Conservation (phyloP, 1,284 basidiomycete species). For the Volvariella surrecta region DNA sequence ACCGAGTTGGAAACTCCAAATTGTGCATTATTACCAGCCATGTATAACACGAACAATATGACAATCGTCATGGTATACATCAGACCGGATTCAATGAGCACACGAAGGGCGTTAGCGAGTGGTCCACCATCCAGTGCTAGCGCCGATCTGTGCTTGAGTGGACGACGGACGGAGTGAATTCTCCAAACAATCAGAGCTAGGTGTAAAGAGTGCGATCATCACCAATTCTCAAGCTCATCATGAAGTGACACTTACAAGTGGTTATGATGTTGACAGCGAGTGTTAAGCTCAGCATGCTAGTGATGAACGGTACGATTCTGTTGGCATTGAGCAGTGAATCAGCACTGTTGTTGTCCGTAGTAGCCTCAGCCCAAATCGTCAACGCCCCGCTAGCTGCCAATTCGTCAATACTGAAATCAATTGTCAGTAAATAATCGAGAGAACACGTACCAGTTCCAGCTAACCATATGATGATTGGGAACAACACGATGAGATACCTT, state of each 20-base stretch:
- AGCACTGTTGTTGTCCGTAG: slow-evolving; percentile 10
- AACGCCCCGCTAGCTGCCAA: slow-evolving; percentile 23
- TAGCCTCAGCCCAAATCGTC: slow-evolving; percentile 23
- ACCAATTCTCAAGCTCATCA: not conserved
- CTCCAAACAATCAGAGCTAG: slow-evolving; percentile 26
- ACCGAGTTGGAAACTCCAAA: slow-evolving; percentile 27
- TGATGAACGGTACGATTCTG: slow-evolving; percentile 25
- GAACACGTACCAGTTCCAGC: slow-evolving; percentile 20
- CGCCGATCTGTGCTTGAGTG: slow-evolving; percentile 12
- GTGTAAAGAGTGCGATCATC: not conserved
- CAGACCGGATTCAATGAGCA: slow-evolving; percentile 30
- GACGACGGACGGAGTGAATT: slow-evolving; percentile 22
- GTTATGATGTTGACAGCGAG: slow-evolving; percentile 26
- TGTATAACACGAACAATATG: slow-evolving; percentile 25
- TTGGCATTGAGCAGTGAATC: slow-evolving; percentile 18
- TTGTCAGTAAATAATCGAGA: not conserved
- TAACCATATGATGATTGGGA: slow-evolving; percentile 22
- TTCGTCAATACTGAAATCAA: too few species aligned
- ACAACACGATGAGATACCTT: slow-evolving; percentile 19
- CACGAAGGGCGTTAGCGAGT: slow-evolving; percentile 20
- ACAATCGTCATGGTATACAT: slow-evolving; percentile 27
- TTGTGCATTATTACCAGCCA: slow-evolving; percentile 26
- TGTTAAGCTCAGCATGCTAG: slow-evolving; percentile 25
- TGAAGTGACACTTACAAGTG: slow-evolving; percentile 22
- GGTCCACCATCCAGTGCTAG: slow-evolving; percentile 13